Evolutionary conservation across 257 asterid genomes (phyloP), one percentile per base, ranked within the genome.

Genomic region (Nicotiana paniculata): DNA sequence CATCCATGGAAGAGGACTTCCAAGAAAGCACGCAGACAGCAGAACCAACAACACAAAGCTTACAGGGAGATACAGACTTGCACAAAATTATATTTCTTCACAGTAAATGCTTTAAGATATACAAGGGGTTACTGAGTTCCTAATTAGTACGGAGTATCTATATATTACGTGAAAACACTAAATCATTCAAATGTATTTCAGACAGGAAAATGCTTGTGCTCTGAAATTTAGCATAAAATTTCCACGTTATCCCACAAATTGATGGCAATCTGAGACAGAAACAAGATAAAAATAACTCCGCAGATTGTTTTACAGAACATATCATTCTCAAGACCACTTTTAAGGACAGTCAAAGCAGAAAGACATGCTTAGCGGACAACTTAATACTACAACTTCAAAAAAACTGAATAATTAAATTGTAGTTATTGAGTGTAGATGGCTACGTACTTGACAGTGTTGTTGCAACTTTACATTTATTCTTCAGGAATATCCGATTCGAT

Each of bases 401-500:
- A 62, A 46, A 58, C 33, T 15, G 35, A 21, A 55, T 28, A 6
- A 48, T 54, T 13, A 54, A 54, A 54, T 57, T 57, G 26, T 18
- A 57, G 63, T 18, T 18, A 18, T 57, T 57, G 80, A 51, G 46
- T 43, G 32, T 13, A 72, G 66, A 75, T 77, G 53, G 63, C 62
- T 62, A 39, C 97, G 28, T 93, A 94, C 99, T 91, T 84, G 97
- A 82, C 11, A 74, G 18, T 65, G 90, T 66, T 51, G 87, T 83
- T 74, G 83, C 63, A 21, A 91, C 89, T 86, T 91, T 94, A 82
- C 37, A 64, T 67, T 85, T 93, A 63, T 85, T 93, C 90, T 88
- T 94, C 88, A 87, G 89, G 84, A 89, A 79, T 51, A 88, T 62
- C 68, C 79, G 85, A 64, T 91, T 81, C 3, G 93, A 88, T 51